Conservation (phyloP, 1,284 basidiomycete genomes). For the Earliella scabrosa region DNA sequence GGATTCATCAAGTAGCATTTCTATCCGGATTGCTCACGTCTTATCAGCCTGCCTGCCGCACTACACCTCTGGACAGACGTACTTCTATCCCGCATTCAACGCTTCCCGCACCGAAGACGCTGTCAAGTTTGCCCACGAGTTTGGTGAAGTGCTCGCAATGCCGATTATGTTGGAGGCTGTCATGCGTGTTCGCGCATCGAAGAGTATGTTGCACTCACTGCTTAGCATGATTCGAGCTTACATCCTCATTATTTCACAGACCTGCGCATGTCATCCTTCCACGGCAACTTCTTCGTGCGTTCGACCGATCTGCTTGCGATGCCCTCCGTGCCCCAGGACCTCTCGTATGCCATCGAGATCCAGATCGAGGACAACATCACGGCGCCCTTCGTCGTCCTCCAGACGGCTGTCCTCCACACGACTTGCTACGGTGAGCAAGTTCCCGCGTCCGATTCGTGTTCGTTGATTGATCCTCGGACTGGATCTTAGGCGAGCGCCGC, state of each 20-base stretch:
- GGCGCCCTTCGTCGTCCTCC: slow-evolving; percentile 92
- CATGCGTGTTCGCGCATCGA: slow-evolving; percentile 94
- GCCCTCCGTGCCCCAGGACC: slow-evolving; percentile 95
- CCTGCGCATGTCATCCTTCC: slow-evolving; percentile 96
- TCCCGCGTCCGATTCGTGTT: not conserved
- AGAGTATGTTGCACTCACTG: slow-evolving; percentile 54
- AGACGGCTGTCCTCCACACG: slow-evolving; percentile 95
- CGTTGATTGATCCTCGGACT: not conserved
- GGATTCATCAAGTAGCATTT: not conserved
- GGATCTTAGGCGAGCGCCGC: slow-evolving; percentile 77
- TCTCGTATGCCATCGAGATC: slow-evolving; percentile 96
- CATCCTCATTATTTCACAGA: slow-evolving; percentile 47
- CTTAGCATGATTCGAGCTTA: not conserved
- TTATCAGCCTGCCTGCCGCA: slow-evolving; percentile 85
- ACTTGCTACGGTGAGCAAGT: slow-evolving; percentile 78
- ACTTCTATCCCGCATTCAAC: slow-evolving; percentile 98
- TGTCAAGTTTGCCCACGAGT: slow-evolving; percentile 97
- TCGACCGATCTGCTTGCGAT: slow-evolving; percentile 97
- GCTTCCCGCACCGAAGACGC: slow-evolving; percentile 94
- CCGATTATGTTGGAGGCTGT: slow-evolving; percentile 98
- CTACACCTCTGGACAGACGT: slow-evolving; percentile 98
- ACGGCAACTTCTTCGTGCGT: slow-evolving; percentile 99
- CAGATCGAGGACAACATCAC: slow-evolving; percentile 97
- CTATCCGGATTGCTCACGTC: slow-evolving; percentile 6
- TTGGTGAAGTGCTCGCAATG: slow-evolving; percentile 90